These are phyloP conservation scores for Aspergillus luchuensis DNA, from an alignment of 2,329 filamentous ascomycete species.

Conservation along the genomic window DNA sequence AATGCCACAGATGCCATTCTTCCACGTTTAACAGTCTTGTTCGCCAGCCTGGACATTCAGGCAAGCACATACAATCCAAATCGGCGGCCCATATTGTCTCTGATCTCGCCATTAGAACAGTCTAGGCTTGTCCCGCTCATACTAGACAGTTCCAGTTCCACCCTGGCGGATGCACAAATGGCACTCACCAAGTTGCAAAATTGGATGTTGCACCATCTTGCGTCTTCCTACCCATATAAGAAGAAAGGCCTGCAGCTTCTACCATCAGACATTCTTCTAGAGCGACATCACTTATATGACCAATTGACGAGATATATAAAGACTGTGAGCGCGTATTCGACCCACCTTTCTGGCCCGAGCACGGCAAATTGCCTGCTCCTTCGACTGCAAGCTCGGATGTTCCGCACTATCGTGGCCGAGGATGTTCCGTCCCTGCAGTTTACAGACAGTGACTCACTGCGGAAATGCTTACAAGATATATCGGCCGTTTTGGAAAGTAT, in stretches of 20 bases:
- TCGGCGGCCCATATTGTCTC: constrained; percentile 13
- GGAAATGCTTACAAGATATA: not conserved
- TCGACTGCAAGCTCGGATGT: not conserved
- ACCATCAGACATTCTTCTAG: constrained; percentile 10
- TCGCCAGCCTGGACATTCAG: constrained; percentile 26
- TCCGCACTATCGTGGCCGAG: not conserved
- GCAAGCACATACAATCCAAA: constrained; percentile 23
- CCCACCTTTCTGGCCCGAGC: not conserved
- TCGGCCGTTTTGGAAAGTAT: constrained; percentile 1
- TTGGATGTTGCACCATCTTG: constrained; percentile 24
- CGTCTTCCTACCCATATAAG: constrained; percentile 7
- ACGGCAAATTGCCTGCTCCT: not conserved
- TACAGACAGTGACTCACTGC: not conserved
- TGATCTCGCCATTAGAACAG: not conserved
- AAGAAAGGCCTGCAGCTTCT: constrained; percentile 11
- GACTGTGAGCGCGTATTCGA: not conserved
- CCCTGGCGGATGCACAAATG: not conserved
- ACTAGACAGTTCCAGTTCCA: not conserved
- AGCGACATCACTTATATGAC: constrained; percentile 6
- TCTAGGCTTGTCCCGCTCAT: not conserved
- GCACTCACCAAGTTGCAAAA: constrained; percentile 23
- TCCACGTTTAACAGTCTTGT: constrained; percentile 15
- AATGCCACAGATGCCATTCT: constrained; percentile 18
- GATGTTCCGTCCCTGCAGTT: not conserved
- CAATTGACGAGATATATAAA: not conserved